Evolutionary conservation across 192 early-diverging fungal species (phyloP).

Genomic region (Funneliformis mosseae): DNA sequence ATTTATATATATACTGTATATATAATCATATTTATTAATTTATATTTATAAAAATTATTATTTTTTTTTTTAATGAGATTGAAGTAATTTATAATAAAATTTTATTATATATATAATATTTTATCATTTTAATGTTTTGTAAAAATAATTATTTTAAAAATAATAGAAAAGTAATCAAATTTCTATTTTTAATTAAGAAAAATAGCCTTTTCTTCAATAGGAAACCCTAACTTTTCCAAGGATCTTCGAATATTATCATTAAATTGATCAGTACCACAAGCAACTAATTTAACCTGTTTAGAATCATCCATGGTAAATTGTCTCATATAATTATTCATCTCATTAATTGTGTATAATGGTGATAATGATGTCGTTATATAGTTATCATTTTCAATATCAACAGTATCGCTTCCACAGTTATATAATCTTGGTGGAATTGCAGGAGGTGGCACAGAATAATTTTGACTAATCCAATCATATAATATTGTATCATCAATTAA

Average conservation of each 20-base stretch:
- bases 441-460: background rate
- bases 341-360: background rate
- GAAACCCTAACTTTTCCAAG: background rate
- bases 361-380: background rate
- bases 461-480: slow-evolving; percentile 6
- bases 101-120: too few species aligned
- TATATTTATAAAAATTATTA: too few species aligned
- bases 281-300: background rate
- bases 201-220: background rate
- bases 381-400: too few species aligned
- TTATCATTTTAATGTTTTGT: too few species aligned
- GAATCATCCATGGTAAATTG: background rate
- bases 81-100: too few species aligned
- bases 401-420: too few species aligned
- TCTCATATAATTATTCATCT: slow-evolving; percentile 9
- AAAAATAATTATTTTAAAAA: too few species aligned
- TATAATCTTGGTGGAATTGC: background rate
- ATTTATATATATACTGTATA: too few species aligned
- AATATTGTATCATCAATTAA: background rate
- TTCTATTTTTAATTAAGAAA: background rate
- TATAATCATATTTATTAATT: too few species aligned
- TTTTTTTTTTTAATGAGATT: too few species aligned
- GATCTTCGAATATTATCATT: background rate
- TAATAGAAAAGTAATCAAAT: too few species aligned
- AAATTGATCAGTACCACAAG: background rate